A percentile compares a stretch with the other conserved stretches of the same genome.
Evolutionary conservation across 73 alveolate genomes (phyloP).

Genomic region (Symbiodinium pilosum): DNA sequence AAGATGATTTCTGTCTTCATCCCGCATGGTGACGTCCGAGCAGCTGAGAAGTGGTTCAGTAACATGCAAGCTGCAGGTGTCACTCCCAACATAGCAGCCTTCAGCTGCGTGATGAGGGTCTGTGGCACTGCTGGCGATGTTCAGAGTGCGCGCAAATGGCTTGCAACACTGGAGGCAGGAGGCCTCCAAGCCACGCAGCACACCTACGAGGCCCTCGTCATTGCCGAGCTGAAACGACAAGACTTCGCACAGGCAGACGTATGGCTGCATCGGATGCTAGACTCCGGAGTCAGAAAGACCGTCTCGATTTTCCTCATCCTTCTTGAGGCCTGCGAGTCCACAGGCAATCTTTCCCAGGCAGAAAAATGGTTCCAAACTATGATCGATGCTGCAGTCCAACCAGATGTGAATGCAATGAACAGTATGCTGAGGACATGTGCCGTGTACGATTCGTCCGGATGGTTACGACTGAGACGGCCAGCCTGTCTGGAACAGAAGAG

Average conservation of each 20-base stretch:
- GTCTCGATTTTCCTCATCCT: slow-evolving; percentile 3
- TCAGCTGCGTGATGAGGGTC: slow-evolving; percentile 31
- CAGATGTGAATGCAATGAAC: slow-evolving; percentile 22
- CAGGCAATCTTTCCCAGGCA: slow-evolving; percentile 26
- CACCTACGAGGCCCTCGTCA: slow-evolving; percentile 48
- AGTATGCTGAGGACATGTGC: slow-evolving; percentile 51
- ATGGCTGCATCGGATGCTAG: slow-evolving; percentile 45
- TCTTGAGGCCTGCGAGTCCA: slow-evolving; percentile 37
- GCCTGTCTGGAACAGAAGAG: background rate
- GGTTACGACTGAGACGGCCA: slow-evolving; percentile 3
- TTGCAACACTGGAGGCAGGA: slow-evolving; percentile 5
- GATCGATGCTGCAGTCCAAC: slow-evolving; percentile 12
- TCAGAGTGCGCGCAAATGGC: slow-evolving; percentile 5
- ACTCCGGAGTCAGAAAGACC: slow-evolving; percentile 15
- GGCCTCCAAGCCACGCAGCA: slow-evolving; percentile 9
- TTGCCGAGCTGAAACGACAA: background rate
- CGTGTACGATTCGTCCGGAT: background rate
- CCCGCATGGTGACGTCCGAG: background rate
- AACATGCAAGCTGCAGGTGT: slow-evolving; percentile 24
- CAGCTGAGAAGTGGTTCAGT: slow-evolving; percentile 61
- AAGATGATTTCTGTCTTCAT: slow-evolving; percentile 40
- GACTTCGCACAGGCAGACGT: slow-evolving; percentile 25
- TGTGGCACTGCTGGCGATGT: slow-evolving; percentile 44
- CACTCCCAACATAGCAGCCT: slow-evolving; percentile 14
- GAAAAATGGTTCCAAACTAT: slow-evolving; percentile 32